Percentiles rank a stretch among this genome's conserved stretches.
phyloP scores from a whole-genome alignment of 2,329 filamentous ascomycete genomes.

The Neobulgaria alba region DNA sequence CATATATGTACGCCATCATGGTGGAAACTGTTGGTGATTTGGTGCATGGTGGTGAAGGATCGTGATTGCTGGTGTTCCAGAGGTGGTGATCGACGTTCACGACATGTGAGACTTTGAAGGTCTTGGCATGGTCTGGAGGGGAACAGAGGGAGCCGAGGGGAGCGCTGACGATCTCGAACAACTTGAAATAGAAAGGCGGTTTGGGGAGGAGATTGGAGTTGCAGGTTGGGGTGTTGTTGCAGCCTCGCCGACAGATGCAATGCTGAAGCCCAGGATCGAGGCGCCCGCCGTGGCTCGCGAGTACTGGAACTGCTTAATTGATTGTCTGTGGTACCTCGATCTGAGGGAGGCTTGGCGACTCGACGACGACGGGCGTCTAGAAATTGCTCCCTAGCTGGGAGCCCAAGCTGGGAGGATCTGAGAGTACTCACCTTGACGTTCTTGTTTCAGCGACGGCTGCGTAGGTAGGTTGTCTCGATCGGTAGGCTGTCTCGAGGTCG shows the following conservation, averaged over 20 bases:
- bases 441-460: neutral
- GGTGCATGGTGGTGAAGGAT: neutral
- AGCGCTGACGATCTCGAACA: neutral
- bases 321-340: neutral
- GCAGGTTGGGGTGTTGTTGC: neutral
- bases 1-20: neutral
- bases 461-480: neutral
- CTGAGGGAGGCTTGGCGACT: neutral
- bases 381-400: neutral
- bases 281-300: neutral
- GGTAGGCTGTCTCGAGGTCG: neutral
- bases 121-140: neutral
- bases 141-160: neutral
- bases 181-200: neutral
- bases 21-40: neutral
- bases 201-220: neutral
- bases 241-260: neutral
- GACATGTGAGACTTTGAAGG: neutral
- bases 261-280: neutral
- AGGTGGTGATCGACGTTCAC: neutral
- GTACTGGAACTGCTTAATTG: neutral
- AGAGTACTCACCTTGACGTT: neutral
- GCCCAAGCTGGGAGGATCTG: neutral
- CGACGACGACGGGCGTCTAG: neutral
- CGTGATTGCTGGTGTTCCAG: neutral